phyloP scores from a whole-genome alignment of 352 stramenopile genomes.

The Phytopythium sindhum region DNA sequence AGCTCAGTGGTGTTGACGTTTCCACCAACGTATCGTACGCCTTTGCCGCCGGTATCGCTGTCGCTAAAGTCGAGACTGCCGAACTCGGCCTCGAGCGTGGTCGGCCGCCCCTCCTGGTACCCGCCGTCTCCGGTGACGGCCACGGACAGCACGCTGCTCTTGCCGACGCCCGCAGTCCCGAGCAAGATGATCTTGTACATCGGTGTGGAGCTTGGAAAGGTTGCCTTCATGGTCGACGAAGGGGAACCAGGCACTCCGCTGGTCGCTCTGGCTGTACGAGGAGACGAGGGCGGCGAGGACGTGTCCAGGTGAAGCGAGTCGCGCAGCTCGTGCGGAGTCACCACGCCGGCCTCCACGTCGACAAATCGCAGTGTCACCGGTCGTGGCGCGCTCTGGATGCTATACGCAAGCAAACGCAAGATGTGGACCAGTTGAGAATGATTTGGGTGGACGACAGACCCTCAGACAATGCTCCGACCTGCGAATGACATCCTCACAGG shows the following conservation, averaged over 20 bases:
- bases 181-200: conserved; percentile 82
- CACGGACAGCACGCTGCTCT: conserved; percentile 73
- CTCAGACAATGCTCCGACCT: conserved; percentile 17
- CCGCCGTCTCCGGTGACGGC: conserved; percentile 51
- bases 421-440: neutral
- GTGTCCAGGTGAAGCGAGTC: conserved; percentile 56
- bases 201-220: neutral
- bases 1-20: neutral
- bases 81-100: conserved; percentile 75
- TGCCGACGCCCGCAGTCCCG: conserved; percentile 72
- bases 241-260: neutral
- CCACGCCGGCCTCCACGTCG: conserved; percentile 73
- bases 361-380: conserved; percentile 68
- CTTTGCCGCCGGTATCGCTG: conserved; percentile 22
- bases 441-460: neutral
- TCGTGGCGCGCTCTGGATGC: conserved; percentile 49
- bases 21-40: neutral
- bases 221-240: neutral
- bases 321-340: conserved; percentile 68
- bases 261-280: neutral
- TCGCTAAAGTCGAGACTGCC: conserved; percentile 63
- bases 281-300: conserved; percentile 14
- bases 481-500: conserved; percentile 67
- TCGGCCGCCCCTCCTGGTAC: conserved; percentile 59
- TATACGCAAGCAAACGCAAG: conserved; percentile 1